Evolutionary conservation across 495 filamentous ascomycete genomes (phyloP).

Genomic region (Trichoderma orchidacearum): DNA sequence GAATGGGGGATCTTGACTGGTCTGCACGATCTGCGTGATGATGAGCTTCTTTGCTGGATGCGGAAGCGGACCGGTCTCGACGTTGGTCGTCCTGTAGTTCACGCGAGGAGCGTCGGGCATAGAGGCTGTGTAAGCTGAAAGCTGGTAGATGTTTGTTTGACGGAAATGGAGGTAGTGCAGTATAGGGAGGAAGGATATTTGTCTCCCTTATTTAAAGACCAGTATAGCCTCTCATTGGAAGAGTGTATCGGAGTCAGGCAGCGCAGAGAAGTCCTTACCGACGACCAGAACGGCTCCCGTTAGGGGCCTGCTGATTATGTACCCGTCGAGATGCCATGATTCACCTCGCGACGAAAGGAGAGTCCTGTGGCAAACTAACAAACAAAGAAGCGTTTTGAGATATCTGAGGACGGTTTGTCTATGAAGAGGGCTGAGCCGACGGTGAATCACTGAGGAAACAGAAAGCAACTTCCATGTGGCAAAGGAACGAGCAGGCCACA

Average conservation of each 20-base stretch:
- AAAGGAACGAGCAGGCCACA: not conserved
- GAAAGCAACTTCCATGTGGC: not conserved
- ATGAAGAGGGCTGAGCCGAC: not conserved
- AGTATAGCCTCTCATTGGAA: too few species aligned
- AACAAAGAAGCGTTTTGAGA: not conserved
- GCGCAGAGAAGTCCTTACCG: not conserved
- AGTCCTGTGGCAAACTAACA: not conserved
- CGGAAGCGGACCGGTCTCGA: constrained; percentile 16
- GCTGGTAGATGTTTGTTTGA: not conserved
- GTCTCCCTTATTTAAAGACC: not conserved
- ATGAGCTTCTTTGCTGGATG: constrained; percentile 15
- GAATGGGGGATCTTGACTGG: not conserved
- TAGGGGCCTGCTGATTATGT: not conserved
- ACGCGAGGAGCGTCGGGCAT: not conserved
- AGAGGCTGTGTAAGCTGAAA: not conserved
- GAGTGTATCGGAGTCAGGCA: too few species aligned
- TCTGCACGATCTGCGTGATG: constrained; percentile 7
- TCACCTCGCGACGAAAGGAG: not conserved
- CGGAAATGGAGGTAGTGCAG: not conserved
- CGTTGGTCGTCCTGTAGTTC: not conserved
- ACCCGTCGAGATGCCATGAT: not conserved
- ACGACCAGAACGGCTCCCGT: not conserved
- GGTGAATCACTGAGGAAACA: not conserved
- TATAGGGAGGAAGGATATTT: not conserved
- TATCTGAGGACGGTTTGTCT: not conserved